Conservation (phyloP, 768 basidiomycete genomes). For the Grammothele lineata region DNA sequence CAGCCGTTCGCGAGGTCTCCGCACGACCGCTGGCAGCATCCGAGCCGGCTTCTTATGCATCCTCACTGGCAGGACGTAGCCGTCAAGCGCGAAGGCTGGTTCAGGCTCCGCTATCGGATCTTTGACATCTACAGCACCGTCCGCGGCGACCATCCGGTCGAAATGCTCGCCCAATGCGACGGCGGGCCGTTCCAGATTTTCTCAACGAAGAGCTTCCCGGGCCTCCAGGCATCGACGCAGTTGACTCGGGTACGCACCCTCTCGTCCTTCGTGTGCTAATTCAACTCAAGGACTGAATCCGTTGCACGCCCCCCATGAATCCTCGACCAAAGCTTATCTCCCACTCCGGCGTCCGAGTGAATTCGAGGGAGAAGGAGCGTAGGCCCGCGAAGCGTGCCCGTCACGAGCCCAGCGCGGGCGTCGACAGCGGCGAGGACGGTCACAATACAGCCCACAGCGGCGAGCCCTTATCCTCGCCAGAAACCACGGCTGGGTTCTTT, state of each 20-base stretch:
- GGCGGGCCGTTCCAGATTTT: slow-evolving; percentile 63
- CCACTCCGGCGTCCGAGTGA: slow-evolving; percentile 52
- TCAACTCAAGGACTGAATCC: too few relatives aligned
- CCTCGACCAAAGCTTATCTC: slow-evolving; percentile 17
- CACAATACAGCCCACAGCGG: too few relatives aligned
- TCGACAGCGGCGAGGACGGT: too few relatives aligned
- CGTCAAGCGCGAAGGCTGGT: slow-evolving; percentile 61
- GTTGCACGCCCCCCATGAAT: too few relatives aligned
- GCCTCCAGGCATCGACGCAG: slow-evolving; percentile 60
- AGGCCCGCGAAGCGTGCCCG: slow-evolving; percentile 36
- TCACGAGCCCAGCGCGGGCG: too few relatives aligned
- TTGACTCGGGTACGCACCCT: slow-evolving; percentile 52
- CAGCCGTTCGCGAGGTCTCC: too few relatives aligned
- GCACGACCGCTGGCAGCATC: too few relatives aligned
- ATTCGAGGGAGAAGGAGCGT: slow-evolving; percentile 54
- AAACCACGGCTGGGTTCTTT: too few relatives aligned
- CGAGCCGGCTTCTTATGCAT: neutral
- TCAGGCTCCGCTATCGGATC: slow-evolving; percentile 62
- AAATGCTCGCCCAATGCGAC: slow-evolving; percentile 60
- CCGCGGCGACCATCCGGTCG: neutral
- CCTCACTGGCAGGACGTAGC: slow-evolving; percentile 59
- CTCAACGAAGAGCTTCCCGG: slow-evolving; percentile 69
- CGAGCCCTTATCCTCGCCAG: too few relatives aligned
- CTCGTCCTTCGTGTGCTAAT: too few relatives aligned
- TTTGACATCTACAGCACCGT: slow-evolving; percentile 44